Base-by-base conservation (phyloP, 768 basidiomycete species). In the Boletales sp. region DNA sequence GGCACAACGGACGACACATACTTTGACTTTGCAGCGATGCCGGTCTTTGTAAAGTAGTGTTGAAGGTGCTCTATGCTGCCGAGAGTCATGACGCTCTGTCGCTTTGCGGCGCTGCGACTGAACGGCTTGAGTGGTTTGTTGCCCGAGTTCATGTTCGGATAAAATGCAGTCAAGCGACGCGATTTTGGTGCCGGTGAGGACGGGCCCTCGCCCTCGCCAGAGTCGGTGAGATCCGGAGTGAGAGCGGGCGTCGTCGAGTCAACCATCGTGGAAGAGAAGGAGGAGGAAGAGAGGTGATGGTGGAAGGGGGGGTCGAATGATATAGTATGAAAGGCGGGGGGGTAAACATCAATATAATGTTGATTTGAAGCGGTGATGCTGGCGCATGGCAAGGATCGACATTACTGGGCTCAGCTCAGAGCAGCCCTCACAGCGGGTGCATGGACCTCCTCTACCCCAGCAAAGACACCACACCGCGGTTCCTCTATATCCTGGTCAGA, bases 21-120 rank as follows among this genome's bases (percentile, higher is more conserved):
- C 91, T 81, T 80, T 69, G 77, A 78, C 72, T 84, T 82, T 31
- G 86, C 76, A 21, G 77, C 78, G 47, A 93, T 78, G 2, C 90
- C 90, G 0, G 88, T 83, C 77, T 93, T 93, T 8, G 89, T 90
- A 61, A 94, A 97, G 65, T 94, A 94, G 61, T 94, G 86, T 69
- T 97, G 94, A 37, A 97, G 79, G 65, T 97, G 90, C 64, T 95
- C 89, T 58, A 97, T 97, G 64, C 90, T 93, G n/a, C 94, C 94
- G 15, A 97, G 71, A 0, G 91, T 83, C 83, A 94, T 87, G 17
- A 97, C 94, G 59, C 89, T 92, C 67, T 92, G 90, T 38, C 94
- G 82, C 70, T 94, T 95, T 5, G 91, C 90, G 0, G 94, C 94
- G 52, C 88, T 91, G 54, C 87, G 75, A 58, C 87, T 89, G 76